Evolutionary conservation across 306 rosid genomes (phyloP).

Genomic region (Quercus suber): DNA sequence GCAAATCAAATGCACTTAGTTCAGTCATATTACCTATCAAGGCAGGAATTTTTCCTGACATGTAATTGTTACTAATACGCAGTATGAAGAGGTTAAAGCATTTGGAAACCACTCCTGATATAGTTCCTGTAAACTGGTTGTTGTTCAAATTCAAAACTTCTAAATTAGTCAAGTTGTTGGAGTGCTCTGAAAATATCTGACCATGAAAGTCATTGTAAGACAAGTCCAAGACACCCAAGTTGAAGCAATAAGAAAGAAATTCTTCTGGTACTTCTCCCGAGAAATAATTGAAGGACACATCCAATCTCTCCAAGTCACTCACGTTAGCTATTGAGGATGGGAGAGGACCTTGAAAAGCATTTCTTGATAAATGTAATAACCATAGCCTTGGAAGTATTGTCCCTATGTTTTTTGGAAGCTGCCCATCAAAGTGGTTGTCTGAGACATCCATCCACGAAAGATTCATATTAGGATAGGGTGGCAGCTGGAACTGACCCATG

Average conservation of each 20-base stretch:
- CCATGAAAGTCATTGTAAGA: too few species aligned
- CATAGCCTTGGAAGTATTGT: background rate
- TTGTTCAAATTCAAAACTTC: background rate
- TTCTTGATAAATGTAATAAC: background rate
- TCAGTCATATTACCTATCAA: background rate
- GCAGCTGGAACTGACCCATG: background rate
- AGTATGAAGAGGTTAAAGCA: too few species aligned
- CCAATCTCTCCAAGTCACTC: background rate
- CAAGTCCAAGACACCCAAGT: background rate
- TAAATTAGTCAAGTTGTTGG: background rate
- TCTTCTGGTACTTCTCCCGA: background rate
- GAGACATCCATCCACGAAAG: background rate
- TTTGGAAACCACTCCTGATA: too few species aligned
- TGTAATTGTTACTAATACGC: too few species aligned
- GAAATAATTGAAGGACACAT: background rate
- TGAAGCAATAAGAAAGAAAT: background rate
- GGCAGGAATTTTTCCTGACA: background rate
- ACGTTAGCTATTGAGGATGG: background rate
- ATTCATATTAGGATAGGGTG: background rate
- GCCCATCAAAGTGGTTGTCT: background rate
- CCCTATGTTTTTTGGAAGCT: background rate
- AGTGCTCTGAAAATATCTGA: too few species aligned
- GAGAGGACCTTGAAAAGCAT: constrained; percentile 3
- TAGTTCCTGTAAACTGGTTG: background rate
- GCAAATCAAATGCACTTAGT: background rate